phyloP scores from a whole-genome alignment of 352 stramenopile genomes.

The Thraustotheca clavata region DNA sequence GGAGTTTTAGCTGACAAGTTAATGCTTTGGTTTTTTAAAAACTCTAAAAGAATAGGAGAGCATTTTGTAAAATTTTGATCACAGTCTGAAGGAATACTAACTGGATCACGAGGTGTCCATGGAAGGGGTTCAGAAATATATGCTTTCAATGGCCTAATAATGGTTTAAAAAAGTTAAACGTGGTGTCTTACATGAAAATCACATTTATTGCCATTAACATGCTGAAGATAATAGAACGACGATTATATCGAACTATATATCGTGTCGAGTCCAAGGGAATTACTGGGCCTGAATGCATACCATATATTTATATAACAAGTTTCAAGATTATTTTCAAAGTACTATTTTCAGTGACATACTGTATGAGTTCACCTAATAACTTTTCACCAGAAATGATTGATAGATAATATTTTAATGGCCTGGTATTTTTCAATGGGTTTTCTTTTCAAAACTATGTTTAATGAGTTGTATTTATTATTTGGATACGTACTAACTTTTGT shows the following conservation, averaged over 20 bases:
- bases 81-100: background rate
- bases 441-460: too few species aligned
- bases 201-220: background rate
- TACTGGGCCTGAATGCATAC: background rate
- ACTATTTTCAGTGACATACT: too few species aligned
- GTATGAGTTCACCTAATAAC: too few species aligned
- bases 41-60: background rate
- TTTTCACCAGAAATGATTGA: too few species aligned
- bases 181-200: background rate
- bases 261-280: background rate
- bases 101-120: background rate
- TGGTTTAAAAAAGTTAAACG: background rate
- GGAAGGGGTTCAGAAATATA: background rate
- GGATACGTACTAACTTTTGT: too few species aligned
- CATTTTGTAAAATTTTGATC: background rate
- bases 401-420: too few species aligned
- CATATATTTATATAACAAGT: background rate
- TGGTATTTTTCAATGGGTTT: too few species aligned
- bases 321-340: background rate
- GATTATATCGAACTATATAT: background rate
- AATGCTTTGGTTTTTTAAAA: background rate
- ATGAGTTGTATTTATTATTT: too few species aligned
- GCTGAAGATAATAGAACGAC: background rate
- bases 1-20: background rate
- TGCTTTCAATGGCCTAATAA: conserved; percentile 1